Evolutionary conservation across 2,329 filamentous ascomycete species (phyloP).

Genomic region (Phoma sp.): DNA sequence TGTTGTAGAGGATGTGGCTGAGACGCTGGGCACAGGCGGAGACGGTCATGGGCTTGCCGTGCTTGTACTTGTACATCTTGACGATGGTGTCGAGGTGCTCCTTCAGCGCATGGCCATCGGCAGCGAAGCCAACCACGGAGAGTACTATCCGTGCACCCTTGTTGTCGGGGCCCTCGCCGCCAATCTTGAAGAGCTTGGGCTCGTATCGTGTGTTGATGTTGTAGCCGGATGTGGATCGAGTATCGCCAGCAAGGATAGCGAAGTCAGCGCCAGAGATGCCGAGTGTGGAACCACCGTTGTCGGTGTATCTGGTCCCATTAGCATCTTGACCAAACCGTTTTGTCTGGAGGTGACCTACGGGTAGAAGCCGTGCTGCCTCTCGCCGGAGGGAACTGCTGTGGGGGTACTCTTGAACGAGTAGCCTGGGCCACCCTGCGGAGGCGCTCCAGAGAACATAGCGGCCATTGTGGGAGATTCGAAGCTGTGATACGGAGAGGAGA

Average conservation of each 20-base stretch:
- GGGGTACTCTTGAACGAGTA: constrained; percentile 65
- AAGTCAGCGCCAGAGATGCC: constrained; percentile 95
- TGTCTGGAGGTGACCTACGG: constrained; percentile 65
- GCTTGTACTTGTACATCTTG: constrained; percentile 99
- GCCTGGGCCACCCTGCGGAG: constrained; percentile 60
- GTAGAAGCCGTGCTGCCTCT: constrained; percentile 82
- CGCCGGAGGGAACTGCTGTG: constrained; percentile 54
- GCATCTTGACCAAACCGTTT: constrained; percentile 1
- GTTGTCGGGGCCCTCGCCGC: constrained; percentile 85
- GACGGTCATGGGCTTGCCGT: constrained; percentile 94
- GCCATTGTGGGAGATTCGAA: constrained; percentile 53
- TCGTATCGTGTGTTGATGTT: constrained; percentile 97
- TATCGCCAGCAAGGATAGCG: constrained; percentile 96
- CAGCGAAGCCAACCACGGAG: constrained; percentile 93
- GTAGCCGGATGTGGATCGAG: constrained; percentile 89
- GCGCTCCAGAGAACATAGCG: constrained; percentile 58
- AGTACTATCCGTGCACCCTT: constrained; percentile 85
- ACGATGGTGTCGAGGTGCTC: constrained; percentile 92
- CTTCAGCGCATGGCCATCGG: constrained; percentile 91
- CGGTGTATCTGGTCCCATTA: constrained; percentile 74
- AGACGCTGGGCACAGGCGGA: constrained; percentile 93
- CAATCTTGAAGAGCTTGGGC: constrained; percentile 97
- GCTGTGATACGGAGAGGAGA: constrained; percentile 1
- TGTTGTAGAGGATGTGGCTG: constrained; percentile 93
- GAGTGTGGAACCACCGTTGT: constrained; percentile 96